A percentile compares a stretch with the other conserved stretches of the same genome.
Conservation (phyloP, 2,329 filamentous ascomycete genomes). For the Tolypocladium amazonense region DNA sequence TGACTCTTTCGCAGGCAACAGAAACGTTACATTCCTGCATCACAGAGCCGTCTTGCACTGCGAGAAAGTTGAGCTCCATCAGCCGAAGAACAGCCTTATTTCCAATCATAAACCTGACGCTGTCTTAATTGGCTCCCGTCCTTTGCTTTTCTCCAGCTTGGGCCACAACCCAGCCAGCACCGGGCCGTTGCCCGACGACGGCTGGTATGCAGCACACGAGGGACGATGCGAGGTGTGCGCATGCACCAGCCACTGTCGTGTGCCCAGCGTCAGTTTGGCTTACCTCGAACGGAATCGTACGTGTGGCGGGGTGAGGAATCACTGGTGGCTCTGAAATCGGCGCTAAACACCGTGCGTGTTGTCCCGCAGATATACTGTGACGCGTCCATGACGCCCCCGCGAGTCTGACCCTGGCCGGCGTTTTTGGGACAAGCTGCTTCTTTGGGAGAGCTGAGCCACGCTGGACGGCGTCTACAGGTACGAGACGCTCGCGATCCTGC, state of each 20-base stretch:
- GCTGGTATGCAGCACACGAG: neutral
- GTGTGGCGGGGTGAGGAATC: neutral
- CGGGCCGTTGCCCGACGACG: neutral
- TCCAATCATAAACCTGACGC: neutral
- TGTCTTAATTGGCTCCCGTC: neutral
- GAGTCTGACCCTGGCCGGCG: neutral
- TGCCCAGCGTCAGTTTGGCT: neutral
- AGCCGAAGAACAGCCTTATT: neutral
- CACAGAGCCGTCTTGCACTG: neutral
- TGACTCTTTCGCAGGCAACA: neutral
- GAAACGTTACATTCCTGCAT: neutral
- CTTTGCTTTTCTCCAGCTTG: neutral
- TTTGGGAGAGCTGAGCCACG: neutral
- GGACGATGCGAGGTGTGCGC: neutral
- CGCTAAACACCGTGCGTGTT: neutral
- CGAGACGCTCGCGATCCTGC: neutral
- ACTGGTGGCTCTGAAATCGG: neutral
- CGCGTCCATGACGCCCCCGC: neutral
- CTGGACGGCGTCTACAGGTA: neutral
- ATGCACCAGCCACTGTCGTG: neutral
- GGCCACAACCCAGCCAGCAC: neutral
- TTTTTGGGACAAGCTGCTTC: neutral
- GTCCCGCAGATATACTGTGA: neutral
- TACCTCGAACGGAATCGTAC: neutral
- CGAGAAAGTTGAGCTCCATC: neutral